Conservation (phyloP, 768 basidiomycete genomes). For the Mycena olivaceomarginata region DNA sequence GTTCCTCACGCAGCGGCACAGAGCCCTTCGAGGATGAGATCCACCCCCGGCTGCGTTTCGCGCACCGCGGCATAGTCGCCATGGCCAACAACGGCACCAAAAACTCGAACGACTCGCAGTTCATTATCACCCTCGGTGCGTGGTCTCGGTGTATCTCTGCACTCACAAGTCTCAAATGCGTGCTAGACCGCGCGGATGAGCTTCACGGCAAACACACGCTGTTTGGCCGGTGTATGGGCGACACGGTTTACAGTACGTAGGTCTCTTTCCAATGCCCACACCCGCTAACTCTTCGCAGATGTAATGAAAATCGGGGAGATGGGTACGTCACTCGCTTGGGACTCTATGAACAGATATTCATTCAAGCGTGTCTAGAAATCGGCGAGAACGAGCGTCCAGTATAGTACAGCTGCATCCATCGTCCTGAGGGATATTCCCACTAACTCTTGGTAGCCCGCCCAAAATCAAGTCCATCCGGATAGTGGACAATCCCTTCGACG, state of each 20-base stretch:
- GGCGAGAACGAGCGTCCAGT: constrained; percentile 85
- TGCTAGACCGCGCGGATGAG: constrained; percentile 90
- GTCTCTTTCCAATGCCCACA: not conserved
- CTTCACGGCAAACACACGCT: constrained; percentile 96
- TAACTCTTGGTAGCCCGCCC: constrained; percentile 78
- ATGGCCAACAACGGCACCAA: constrained; percentile 95
- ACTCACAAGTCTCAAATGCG: constrained; percentile 3
- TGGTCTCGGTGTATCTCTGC: not conserved
- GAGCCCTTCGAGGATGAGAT: constrained; percentile 97
- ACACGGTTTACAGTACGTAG: constrained; percentile 90
- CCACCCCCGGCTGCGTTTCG: constrained; percentile 92
- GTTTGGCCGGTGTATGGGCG: constrained; percentile 93
- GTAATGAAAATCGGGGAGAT: constrained; percentile 94
- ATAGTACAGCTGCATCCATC: constrained; percentile 73
- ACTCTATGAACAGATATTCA: constrained; percentile 15
- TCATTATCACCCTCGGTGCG: constrained; percentile 93
- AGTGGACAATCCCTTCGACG: constrained; percentile 94
- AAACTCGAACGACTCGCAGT: constrained; percentile 95
- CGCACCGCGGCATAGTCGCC: constrained; percentile 92
- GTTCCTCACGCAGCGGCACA: constrained; percentile 50
- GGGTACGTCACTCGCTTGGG: constrained; percentile 68
- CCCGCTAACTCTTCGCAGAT: constrained; percentile 66
- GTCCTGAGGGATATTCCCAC: constrained; percentile 13
- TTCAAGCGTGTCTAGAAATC: constrained; percentile 70
- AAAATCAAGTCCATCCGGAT: constrained; percentile 92